phyloP scores from a whole-genome alignment of 345 rosid species.

The Eucalyptus lansdowneana region DNA sequence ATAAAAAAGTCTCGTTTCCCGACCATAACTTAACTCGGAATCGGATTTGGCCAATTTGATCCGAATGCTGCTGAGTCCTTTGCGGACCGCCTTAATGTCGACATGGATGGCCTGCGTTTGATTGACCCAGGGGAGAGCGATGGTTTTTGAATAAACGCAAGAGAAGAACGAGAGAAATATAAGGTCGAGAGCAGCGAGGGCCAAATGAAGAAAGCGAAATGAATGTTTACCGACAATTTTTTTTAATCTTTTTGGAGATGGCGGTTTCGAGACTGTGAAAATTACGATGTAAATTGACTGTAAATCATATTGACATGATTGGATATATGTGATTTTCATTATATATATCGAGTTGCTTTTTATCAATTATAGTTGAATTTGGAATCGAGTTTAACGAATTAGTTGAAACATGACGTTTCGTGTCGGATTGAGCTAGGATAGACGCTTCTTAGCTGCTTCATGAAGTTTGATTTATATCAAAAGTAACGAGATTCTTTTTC shows the following conservation, averaged over 20 bases:
- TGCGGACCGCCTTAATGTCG: neutral
- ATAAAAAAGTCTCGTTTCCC: neutral
- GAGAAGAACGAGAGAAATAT: neutral
- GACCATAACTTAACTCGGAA: neutral
- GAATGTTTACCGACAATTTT: rapidly evolving
- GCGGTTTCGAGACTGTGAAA: neutral
- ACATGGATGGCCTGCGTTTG: neutral
- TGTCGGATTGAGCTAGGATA: rapidly evolving
- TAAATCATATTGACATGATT: rapidly evolving
- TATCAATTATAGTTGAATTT: neutral
- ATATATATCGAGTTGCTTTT: neutral
- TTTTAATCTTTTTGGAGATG: neutral
- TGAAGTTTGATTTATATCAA: neutral
- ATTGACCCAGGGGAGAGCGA: neutral
- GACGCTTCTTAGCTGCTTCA: neutral
- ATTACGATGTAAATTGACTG: rapidly evolving
- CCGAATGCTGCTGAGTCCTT: neutral
- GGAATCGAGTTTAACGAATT: neutral
- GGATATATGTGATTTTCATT: rapidly evolving
- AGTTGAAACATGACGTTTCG: rapidly evolving
- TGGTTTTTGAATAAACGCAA: neutral
- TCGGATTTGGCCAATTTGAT: neutral
- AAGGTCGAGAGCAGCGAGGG: too few species aligned
- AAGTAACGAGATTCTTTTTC: neutral
- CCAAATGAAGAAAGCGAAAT: neutral